A percentile compares a stretch with the other conserved stretches of the same genome.
Conservation (phyloP, 768 basidiomycete species). For the Ephemerocybe angulata region DNA sequence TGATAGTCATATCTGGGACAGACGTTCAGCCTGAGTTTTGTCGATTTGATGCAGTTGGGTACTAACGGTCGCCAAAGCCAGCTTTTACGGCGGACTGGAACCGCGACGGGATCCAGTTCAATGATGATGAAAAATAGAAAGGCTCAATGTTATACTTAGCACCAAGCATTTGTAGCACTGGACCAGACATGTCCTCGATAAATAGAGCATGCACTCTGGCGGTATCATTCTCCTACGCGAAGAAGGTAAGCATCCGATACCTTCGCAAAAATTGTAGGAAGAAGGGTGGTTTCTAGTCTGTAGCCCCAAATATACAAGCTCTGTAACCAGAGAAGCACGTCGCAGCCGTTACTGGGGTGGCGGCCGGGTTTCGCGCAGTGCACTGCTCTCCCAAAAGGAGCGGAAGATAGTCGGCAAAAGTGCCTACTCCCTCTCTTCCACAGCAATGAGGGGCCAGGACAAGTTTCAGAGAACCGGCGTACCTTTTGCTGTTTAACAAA, state of each 20-base stretch:
- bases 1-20: slow-evolving; percentile 51
- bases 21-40: too few relatives aligned
- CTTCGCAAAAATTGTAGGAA: too few relatives aligned
- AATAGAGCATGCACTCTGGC: slow-evolving; percentile 47
- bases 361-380: too few relatives aligned
- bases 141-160: slow-evolving; percentile 58
- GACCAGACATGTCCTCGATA: slow-evolving; percentile 48
- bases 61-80: slow-evolving; percentile 50
- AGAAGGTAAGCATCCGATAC: slow-evolving; percentile 29
- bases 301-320: too few relatives aligned
- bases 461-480: slow-evolving; percentile 13
- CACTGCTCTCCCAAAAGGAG: neutral
- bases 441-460: neutral
- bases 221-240: neutral
- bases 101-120: slow-evolving; percentile 67
- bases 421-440: neutral
- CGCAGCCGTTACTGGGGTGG: too few relatives aligned
- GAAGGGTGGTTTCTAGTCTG: too few relatives aligned
- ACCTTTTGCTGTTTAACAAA: slow-evolving; percentile 32
- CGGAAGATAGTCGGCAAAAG: neutral
- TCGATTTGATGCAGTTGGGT: too few relatives aligned
- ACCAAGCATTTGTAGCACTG: slow-evolving; percentile 59
- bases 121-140: slow-evolving; percentile 62
- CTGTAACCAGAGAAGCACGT: too few relatives aligned
- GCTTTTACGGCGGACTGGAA: slow-evolving; percentile 47